These are phyloP conservation scores for Verticillium klebahnii DNA, from an alignment of 2,329 filamentous ascomycete genomes.

Conservation along the genomic window DNA sequence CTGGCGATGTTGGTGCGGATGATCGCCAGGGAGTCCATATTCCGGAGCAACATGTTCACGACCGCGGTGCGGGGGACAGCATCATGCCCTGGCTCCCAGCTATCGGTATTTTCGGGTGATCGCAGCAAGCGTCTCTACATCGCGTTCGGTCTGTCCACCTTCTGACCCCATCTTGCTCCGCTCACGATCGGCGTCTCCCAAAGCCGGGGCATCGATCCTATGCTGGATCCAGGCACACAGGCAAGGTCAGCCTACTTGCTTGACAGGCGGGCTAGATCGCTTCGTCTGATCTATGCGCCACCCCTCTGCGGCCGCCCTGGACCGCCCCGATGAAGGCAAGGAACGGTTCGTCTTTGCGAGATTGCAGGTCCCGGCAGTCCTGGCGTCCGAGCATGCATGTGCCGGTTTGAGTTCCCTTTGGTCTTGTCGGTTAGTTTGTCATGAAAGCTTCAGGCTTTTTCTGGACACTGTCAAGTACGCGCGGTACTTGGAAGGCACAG, in stretches of 20 bases:
- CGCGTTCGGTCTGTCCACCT: neutral
- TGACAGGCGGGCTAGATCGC: neutral
- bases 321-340: neutral
- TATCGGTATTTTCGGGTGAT: neutral
- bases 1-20: neutral
- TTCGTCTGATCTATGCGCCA: neutral
- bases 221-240: neutral
- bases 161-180: neutral
- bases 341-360: neutral
- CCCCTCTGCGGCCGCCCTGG: neutral
- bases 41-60: neutral
- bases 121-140: neutral
- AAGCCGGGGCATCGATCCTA: neutral
- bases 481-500: neutral
- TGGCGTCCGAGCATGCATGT: neutral
- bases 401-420: neutral
- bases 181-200: neutral
- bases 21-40: neutral
- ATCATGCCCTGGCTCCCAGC: neutral
- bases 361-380: neutral
- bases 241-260: neutral
- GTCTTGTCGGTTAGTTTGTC: neutral
- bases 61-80: neutral
- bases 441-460: neutral
- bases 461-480: too few species aligned